Evolutionary conservation across 2,329 filamentous ascomycete genomes (phyloP).

Genomic region (Colletotrichum magnum): DNA sequence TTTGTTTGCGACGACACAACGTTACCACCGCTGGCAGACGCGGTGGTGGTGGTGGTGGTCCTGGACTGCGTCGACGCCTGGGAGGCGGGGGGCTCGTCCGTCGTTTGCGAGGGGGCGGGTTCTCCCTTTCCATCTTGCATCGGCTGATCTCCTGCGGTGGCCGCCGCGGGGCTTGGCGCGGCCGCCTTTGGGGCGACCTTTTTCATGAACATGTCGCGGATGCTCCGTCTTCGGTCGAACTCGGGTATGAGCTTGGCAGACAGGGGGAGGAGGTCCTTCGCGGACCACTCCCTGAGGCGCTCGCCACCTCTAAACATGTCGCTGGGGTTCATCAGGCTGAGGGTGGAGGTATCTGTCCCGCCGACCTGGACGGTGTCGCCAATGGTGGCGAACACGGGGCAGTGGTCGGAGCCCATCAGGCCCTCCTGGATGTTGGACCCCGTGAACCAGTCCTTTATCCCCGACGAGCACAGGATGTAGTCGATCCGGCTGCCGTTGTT

Average conservation of each 20-base stretch:
- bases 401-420: slow-evolving; percentile 95
- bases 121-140: slow-evolving; percentile 9
- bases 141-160: background rate
- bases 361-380: slow-evolving; percentile 72
- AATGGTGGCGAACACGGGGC: slow-evolving; percentile 87
- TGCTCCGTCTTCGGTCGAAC: slow-evolving; percentile 86
- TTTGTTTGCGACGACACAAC: slow-evolving; percentile 25
- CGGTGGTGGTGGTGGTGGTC: slow-evolving; percentile 21
- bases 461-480: slow-evolving; percentile 87
- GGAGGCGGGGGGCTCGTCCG: slow-evolving; percentile 4
- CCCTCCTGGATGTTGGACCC: slow-evolving; percentile 93
- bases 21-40: slow-evolving; percentile 55
- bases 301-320: slow-evolving; percentile 79
- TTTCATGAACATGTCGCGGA: slow-evolving; percentile 91
- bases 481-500: slow-evolving; percentile 96
- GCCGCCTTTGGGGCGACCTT: slow-evolving; percentile 55
- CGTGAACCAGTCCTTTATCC: slow-evolving; percentile 84
- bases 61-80: slow-evolving; percentile 23
- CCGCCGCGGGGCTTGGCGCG: slow-evolving; percentile 30
- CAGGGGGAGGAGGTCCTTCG: slow-evolving; percentile 77
- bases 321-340: slow-evolving; percentile 83
- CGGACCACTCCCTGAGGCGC: slow-evolving; percentile 75
- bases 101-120: background rate
- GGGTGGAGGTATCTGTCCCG: slow-evolving; percentile 66
- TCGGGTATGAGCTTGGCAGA: slow-evolving; percentile 90